phyloP scores from a whole-genome alignment of 805 yeast species.

The Ogataea minuta region DNA sequence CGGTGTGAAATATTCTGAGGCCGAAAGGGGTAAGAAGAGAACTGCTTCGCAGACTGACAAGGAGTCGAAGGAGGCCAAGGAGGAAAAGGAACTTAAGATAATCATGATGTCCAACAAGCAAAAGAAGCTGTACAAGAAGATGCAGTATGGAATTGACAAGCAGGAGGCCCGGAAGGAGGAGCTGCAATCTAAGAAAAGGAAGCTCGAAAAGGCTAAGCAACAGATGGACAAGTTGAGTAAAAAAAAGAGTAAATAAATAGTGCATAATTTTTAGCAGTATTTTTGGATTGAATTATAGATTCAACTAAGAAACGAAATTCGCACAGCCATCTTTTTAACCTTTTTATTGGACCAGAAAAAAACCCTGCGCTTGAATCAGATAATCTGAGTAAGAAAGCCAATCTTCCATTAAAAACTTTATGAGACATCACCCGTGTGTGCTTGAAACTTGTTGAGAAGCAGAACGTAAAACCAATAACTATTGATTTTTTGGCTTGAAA shows the following conservation, averaged over 20 bases:
- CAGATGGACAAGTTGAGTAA: conserved; percentile 9
- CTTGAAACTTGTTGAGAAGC: too few relatives aligned
- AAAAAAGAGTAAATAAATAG: conserved; percentile 6
- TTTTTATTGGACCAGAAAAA: too few relatives aligned
- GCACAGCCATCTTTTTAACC: not conserved
- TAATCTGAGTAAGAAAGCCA: too few relatives aligned
- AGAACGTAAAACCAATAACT: too few relatives aligned
- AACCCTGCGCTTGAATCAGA: not conserved
- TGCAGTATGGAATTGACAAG: conserved; percentile 87
- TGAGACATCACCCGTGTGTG: too few relatives aligned
- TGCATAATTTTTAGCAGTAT: not conserved
- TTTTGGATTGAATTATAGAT: not conserved
- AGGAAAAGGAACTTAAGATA: conserved; percentile 88
- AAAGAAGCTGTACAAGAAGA: conserved; percentile 88
- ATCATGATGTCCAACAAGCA: conserved; percentile 98
- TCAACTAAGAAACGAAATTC: not conserved
- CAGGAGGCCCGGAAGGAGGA: conserved; percentile 73
- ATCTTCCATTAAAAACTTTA: too few relatives aligned
- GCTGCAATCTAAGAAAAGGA: conserved; percentile 66
- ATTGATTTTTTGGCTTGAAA: too few relatives aligned
- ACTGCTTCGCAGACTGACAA: conserved; percentile 41
- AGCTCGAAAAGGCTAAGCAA: conserved; percentile 60
- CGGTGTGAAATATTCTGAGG: conserved; percentile 76
- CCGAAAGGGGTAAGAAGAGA: conserved; percentile 40
- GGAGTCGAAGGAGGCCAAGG: conserved; percentile 49